Evolutionary conservation across 140 eudicot species (phyloP).

Genomic region (Erigeron philadelphicus): DNA sequence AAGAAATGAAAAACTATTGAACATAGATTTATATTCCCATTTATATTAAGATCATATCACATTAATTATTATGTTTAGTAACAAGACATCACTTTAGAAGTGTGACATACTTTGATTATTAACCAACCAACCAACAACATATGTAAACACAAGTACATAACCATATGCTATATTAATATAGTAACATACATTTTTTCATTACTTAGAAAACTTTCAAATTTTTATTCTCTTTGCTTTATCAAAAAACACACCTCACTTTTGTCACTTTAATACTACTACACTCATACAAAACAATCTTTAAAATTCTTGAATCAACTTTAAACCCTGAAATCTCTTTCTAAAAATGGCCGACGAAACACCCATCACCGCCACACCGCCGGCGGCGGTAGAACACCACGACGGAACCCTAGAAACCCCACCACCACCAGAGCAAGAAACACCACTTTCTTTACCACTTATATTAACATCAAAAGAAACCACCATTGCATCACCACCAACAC

Average conservation of each 20-base stretch:
- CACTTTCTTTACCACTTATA: slow-evolving; percentile 29
- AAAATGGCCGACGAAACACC: slow-evolving; percentile 35
- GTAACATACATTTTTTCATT: no score
- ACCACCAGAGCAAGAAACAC: slow-evolving; percentile 37
- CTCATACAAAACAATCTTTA: not conserved
- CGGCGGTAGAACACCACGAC: not conserved
- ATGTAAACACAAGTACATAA: no score
- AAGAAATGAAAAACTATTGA: not conserved
- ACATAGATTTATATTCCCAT: not conserved
- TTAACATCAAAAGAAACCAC: slow-evolving; percentile 19
- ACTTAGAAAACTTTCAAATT: not conserved
- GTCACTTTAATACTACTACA: not conserved
- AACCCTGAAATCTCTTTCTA: not conserved
- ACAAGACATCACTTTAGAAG: no score
- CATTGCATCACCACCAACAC: slow-evolving; percentile 16
- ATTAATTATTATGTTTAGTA: not conserved
- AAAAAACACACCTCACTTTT: not conserved
- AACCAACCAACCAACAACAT: no score
- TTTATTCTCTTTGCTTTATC: not conserved
- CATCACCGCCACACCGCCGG: slow-evolving; percentile 24
- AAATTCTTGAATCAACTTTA: not conserved
- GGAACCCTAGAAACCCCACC: slow-evolving; percentile 21
- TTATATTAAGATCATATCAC: not conserved
- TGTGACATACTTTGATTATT: no score
- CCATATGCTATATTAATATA: no score